Conservation (phyloP, 768 basidiomycete species). For the Cubamyces sp. region DNA sequence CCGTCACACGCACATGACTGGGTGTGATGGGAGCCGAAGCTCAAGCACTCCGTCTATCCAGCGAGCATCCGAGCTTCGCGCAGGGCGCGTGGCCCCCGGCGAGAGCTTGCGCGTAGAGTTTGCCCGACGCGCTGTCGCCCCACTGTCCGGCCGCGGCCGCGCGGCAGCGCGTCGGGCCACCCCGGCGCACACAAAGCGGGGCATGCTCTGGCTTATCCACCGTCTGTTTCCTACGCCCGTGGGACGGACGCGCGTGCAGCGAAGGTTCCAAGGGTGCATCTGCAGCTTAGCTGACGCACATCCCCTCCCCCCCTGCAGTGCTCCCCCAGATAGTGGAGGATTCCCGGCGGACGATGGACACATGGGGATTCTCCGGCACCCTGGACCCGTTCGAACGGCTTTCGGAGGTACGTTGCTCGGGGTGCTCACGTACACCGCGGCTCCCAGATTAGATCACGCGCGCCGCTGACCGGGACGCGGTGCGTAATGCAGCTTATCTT, state of each 20-base stretch:
- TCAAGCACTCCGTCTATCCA: no score
- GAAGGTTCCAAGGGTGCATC: no score
- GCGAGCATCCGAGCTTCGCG: constrained; percentile 4
- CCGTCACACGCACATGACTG: constrained; percentile 10
- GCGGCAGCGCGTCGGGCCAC: neutral
- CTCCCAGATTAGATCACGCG: constrained; percentile 8
- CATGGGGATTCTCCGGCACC: constrained; percentile 65
- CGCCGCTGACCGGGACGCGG: constrained; percentile 7
- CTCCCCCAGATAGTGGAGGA: constrained; percentile 69
- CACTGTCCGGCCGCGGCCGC: neutral
- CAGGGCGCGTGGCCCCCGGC: neutral
- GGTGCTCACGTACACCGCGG: neutral
- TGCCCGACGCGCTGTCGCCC: neutral
- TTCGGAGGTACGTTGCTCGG: constrained; percentile 38
- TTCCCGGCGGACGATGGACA: constrained; percentile 59
- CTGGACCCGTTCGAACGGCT: constrained; percentile 77
- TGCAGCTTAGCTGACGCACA: neutral
- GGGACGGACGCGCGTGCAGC: neutral
- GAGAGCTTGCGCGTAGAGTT: neutral
- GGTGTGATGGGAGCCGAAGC: constrained; percentile 10
- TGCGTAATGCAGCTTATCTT: constrained; percentile 53
- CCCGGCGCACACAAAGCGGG: neutral
- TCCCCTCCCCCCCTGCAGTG: constrained; percentile 45
- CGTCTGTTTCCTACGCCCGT: neutral
- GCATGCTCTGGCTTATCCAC: neutral